These are phyloP conservation scores for Rutidosis leptorrhynchoides DNA, from an alignment of 129 eudicot species.

Conservation along the genomic window DNA sequence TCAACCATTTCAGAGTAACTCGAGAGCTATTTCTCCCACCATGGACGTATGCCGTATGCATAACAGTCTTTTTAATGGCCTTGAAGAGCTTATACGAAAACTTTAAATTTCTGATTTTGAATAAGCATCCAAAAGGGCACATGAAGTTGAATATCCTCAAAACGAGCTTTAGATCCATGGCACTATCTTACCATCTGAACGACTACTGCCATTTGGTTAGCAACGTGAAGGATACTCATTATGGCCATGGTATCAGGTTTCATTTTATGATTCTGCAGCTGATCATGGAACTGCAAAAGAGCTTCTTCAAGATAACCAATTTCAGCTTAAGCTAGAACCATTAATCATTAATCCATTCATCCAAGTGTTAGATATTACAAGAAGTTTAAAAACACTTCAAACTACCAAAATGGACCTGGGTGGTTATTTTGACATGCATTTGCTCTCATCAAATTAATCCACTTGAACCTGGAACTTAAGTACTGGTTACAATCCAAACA, in stretches of 20 bases:
- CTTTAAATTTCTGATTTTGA: constrained; percentile 62
- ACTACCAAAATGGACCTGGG: too few relatives aligned
- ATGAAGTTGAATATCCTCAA: constrained; percentile 48
- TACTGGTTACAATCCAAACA: too few relatives aligned
- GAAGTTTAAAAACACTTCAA: too few relatives aligned
- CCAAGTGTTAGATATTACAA: too few relatives aligned
- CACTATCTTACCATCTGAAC: constrained; percentile 63
- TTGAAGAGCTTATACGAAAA: constrained; percentile 51
- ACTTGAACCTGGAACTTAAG: too few relatives aligned
- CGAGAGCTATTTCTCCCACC: constrained; percentile 77
- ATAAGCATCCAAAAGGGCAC: constrained; percentile 71
- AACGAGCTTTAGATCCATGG: constrained; percentile 71
- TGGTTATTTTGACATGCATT: too few relatives aligned
- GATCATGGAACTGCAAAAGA: constrained; percentile 45
- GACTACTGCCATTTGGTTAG: constrained; percentile 60
- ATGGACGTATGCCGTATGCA: constrained; percentile 76
- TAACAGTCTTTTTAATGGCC: constrained; percentile 57
- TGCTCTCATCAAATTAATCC: too few relatives aligned
- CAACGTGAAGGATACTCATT: constrained; percentile 67
- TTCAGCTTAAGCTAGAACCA: constrained; percentile 61
- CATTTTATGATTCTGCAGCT: constrained; percentile 45
- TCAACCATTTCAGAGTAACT: constrained; percentile 53
- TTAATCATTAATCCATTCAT: too few relatives aligned
- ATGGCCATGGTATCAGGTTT: constrained; percentile 68
- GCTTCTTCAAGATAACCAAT: constrained; percentile 49